Evolutionary conservation across 2,329 filamentous ascomycete species (phyloP).

Genomic region (Botrytis cinerea): DNA sequence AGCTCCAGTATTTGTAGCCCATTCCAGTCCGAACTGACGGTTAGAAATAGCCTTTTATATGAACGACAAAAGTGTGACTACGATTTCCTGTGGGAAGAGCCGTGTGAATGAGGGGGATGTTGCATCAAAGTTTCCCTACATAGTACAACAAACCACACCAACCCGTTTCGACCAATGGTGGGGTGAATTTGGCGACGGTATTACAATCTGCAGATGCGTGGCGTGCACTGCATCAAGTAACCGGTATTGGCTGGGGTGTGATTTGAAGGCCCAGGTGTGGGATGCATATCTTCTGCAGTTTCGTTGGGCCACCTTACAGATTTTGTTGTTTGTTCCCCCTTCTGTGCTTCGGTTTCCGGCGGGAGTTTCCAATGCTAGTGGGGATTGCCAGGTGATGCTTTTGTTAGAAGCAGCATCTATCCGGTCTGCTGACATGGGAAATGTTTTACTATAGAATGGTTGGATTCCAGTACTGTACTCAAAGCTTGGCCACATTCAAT

Average conservation of each 20-base stretch:
- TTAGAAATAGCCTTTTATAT: not conserved
- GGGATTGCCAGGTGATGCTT: constrained; percentile 8
- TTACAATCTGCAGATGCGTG: constrained; percentile 6
- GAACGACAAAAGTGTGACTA: constrained; percentile 5
- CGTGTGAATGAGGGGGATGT: constrained; percentile 10
- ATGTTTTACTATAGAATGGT: not conserved
- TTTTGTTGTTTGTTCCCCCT: constrained; percentile 10
- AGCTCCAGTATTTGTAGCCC: not conserved
- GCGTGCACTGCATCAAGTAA: constrained; percentile 8
- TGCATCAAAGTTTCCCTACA: not conserved
- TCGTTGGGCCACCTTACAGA: constrained; percentile 3
- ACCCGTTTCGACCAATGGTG: constrained; percentile 1
- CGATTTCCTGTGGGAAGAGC: constrained; percentile 7
- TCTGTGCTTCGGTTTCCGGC: not conserved
- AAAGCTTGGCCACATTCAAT: not conserved
- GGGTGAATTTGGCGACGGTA: not conserved
- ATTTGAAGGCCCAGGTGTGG: not conserved
- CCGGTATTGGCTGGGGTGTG: constrained; percentile 1
- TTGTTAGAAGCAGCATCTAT: not conserved
- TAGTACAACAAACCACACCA: not conserved
- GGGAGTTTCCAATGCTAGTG: not conserved
- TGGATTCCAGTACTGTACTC: not conserved
- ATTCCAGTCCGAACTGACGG: not conserved
- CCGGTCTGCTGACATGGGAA: not conserved
- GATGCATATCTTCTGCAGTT: constrained; percentile 6